These are phyloP conservation scores for Fusarium liriodendri DNA, from an alignment of 2,329 filamentous ascomycete species.

Conservation along the genomic window DNA sequence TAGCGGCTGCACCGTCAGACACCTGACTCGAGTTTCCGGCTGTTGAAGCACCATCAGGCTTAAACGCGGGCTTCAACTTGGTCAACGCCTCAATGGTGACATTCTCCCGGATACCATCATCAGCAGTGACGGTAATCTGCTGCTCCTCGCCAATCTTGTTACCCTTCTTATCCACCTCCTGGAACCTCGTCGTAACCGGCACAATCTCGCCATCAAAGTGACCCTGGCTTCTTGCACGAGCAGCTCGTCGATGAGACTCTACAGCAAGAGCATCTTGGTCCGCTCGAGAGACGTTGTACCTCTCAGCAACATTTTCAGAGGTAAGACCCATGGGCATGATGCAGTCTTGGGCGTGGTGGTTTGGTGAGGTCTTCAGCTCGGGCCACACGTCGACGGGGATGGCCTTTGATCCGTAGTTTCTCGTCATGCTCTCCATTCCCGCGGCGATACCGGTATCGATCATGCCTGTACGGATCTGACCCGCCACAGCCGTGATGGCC, in stretches of 20 bases:
- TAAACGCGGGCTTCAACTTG: constrained; percentile 88
- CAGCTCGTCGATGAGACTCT: constrained; percentile 78
- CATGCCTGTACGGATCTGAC: constrained; percentile 78
- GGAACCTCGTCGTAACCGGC: constrained; percentile 77
- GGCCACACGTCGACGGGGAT: constrained; percentile 88
- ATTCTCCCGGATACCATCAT: constrained; percentile 83
- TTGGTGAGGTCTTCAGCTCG: constrained; percentile 70
- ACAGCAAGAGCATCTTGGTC: constrained; percentile 90
- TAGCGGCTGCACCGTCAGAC: constrained; percentile 86
- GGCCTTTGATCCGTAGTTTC: constrained; percentile 87
- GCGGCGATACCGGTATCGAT: constrained; percentile 83
- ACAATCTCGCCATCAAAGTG: constrained; percentile 84
- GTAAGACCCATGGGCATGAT: constrained; percentile 96
- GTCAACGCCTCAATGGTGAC: constrained; percentile 77
- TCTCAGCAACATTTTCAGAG: constrained; percentile 84
- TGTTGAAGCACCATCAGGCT: constrained; percentile 78
- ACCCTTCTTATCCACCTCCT: constrained; percentile 71
- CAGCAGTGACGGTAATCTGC: constrained; percentile 75
- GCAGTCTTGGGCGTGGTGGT: constrained; percentile 82
- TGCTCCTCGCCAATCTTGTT: constrained; percentile 66
- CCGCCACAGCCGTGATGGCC: constrained; percentile 79
- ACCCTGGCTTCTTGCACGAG: constrained; percentile 74
- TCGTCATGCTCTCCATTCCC: constrained; percentile 96
- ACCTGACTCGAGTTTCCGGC: constrained; percentile 91
- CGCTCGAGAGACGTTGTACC: constrained; percentile 77